Evolutionary conservation across 805 yeast species (phyloP).

Genomic region (Candida sanyiensis): DNA sequence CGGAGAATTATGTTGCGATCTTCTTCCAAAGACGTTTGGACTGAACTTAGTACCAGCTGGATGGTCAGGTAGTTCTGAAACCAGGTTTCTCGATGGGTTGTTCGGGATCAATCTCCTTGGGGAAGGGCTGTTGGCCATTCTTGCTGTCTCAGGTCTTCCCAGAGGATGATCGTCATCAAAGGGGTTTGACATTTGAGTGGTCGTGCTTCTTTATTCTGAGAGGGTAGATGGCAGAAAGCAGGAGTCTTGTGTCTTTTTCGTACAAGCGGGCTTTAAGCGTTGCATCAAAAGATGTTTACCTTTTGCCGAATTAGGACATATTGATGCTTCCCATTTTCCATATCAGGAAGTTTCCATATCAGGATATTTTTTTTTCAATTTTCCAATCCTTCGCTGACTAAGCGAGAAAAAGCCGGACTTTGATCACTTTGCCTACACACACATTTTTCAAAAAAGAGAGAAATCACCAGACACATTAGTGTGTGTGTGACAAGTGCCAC

Average conservation of each 20-base stretch:
- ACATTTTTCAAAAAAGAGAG: too few relatives aligned
- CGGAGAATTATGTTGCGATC: constrained; percentile 12
- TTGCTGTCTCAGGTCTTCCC: constrained; percentile 21
- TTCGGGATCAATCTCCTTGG: constrained; percentile 16
- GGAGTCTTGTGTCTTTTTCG: neutral
- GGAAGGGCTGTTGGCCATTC: constrained; percentile 16
- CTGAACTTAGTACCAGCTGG: constrained; percentile 5
- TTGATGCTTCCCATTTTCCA: neutral
- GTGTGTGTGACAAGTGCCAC: too few relatives aligned
- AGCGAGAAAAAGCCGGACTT: neutral
- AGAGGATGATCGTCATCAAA: constrained; percentile 25
- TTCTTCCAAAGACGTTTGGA: constrained; percentile 37
- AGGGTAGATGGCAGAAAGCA: neutral
- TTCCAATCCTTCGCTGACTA: neutral
- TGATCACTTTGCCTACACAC: neutral
- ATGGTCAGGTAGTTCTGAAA: constrained; percentile 4
- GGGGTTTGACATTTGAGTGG: constrained; percentile 22
- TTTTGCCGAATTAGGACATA: constrained; percentile 18
- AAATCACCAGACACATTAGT: neutral
- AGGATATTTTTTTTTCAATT: neutral
- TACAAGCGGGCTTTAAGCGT: too few relatives aligned
- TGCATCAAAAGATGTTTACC: constrained; percentile 19
- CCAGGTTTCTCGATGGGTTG: constrained; percentile 9
- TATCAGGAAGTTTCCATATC: neutral
- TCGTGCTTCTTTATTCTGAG: neutral